phyloP scores from a whole-genome alignment of 78 protist genomes.

The Protostelium mycophagum region DNA sequence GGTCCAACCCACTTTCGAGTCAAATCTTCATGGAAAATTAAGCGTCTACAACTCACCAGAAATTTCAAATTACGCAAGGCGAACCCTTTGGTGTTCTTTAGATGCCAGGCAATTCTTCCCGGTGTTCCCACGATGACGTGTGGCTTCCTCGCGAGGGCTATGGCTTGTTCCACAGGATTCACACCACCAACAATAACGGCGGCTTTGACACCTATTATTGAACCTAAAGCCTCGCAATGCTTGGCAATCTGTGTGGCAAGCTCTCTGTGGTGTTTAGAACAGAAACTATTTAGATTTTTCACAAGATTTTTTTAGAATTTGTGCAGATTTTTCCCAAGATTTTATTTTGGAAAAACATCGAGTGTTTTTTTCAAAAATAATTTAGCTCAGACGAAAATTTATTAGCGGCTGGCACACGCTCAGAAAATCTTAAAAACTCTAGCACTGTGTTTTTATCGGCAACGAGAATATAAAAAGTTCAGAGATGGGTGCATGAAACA shows the following conservation, averaged over 20 bases:
- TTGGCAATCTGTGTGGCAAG: conserved; percentile 93
- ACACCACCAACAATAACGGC: conserved; percentile 77
- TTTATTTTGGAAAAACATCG: too few species aligned
- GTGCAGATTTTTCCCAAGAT: too few species aligned
- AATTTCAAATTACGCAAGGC: conserved; percentile 52
- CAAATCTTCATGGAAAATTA: not conserved
- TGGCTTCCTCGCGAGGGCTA: conserved; percentile 84
- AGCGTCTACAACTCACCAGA: conserved; percentile 59
- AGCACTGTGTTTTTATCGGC: not conserved
- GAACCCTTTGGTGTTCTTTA: conserved; percentile 94
- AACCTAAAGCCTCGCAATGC: conserved; percentile 89
- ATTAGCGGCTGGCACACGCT: too few species aligned
- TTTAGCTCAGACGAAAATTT: too few species aligned
- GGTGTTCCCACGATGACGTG: conserved; percentile 98
- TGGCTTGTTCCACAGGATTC: conserved; percentile 62
- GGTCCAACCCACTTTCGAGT: not conserved
- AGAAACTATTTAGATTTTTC: not conserved
- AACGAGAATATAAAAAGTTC: not conserved
- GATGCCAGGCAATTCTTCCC: conserved; percentile 91
- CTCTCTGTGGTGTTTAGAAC: conserved; percentile 68
- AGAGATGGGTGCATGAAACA: not conserved
- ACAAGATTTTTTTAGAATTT: not conserved
- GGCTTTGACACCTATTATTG: conserved; percentile 70
- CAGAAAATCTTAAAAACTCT: too few species aligned
- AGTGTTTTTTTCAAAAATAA: too few species aligned